phyloP scores from a whole-genome alignment of 176 grass and related monocot genomes.

The Guadua angustifolia region DNA sequence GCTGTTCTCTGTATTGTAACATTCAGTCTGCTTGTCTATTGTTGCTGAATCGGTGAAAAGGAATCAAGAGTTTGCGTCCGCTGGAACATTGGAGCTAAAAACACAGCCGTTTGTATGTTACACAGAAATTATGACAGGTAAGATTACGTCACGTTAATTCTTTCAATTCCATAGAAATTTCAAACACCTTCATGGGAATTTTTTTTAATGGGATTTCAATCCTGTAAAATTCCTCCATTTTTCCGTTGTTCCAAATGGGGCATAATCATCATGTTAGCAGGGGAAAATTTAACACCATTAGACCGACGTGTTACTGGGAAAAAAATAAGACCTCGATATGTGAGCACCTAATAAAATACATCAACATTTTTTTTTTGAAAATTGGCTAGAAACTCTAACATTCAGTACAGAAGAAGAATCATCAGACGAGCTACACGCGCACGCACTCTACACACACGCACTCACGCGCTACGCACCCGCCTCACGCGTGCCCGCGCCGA shows the following conservation, averaged over 20 bases:
- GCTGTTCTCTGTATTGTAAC: neutral
- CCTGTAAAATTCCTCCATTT: neutral
- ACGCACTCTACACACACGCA: too few species aligned
- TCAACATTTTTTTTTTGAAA: too few species aligned
- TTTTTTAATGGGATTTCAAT: neutral
- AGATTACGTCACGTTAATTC: neutral
- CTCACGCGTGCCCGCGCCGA: too few species aligned
- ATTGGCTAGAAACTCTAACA: too few species aligned
- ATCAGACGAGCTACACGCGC: too few species aligned
- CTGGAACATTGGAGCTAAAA: neutral
- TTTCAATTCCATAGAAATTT: neutral
- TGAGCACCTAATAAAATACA: neutral
- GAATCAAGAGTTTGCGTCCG: neutral
- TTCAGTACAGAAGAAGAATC: too few species aligned
- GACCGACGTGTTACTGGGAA: neutral
- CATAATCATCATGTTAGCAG: neutral
- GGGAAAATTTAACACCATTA: neutral
- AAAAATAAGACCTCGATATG: neutral
- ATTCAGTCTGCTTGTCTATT: neutral
- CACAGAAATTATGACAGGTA: too few species aligned
- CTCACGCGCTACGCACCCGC: too few species aligned
- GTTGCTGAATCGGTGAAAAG: neutral
- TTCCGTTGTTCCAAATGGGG: neutral
- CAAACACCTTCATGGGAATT: neutral
- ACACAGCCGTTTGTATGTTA: neutral